Evolutionary conservation across 2,329 filamentous ascomycete species (phyloP).

Genomic region (Fusarium phyllophilum): DNA sequence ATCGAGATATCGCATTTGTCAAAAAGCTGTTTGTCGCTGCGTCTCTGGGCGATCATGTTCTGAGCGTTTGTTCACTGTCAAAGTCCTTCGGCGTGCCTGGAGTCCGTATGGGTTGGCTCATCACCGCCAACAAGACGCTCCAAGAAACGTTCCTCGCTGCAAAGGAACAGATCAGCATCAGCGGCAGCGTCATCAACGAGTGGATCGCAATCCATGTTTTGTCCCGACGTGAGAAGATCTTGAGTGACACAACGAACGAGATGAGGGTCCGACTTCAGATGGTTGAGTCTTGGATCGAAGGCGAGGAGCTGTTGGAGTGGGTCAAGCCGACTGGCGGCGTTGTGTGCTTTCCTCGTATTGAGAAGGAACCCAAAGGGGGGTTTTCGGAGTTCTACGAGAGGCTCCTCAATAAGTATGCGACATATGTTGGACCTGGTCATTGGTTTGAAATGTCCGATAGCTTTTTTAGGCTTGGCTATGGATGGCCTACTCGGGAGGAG

Average conservation of each 20-base stretch:
- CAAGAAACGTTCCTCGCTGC: background rate
- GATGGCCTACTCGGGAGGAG: background rate
- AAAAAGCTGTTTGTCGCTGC: background rate
- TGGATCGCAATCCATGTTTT: background rate
- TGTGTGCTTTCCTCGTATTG: background rate
- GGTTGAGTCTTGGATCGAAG: background rate
- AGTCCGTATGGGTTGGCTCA: background rate
- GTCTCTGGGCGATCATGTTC: background rate
- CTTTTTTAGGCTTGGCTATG: background rate
- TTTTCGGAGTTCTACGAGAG: background rate
- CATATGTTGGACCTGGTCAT: background rate
- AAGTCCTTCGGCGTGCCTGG: background rate
- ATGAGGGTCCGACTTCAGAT: background rate
- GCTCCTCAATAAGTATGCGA: background rate
- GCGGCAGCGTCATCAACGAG: slow-evolving; percentile 1
- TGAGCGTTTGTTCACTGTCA: background rate
- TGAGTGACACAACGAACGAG: background rate
- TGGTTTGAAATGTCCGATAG: background rate
- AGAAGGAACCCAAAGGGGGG: background rate
- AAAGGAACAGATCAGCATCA: slow-evolving; percentile 2
- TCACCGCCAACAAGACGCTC: background rate
- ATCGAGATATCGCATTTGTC: background rate
- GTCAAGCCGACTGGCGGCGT: background rate
- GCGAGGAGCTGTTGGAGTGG: background rate
- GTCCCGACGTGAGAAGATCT: background rate